Evolutionary conservation across 2,329 filamentous ascomycete genomes (phyloP), one percentile per base, ranked within the genome.

Genomic region (Hymenoscyphus fructigenus): DNA sequence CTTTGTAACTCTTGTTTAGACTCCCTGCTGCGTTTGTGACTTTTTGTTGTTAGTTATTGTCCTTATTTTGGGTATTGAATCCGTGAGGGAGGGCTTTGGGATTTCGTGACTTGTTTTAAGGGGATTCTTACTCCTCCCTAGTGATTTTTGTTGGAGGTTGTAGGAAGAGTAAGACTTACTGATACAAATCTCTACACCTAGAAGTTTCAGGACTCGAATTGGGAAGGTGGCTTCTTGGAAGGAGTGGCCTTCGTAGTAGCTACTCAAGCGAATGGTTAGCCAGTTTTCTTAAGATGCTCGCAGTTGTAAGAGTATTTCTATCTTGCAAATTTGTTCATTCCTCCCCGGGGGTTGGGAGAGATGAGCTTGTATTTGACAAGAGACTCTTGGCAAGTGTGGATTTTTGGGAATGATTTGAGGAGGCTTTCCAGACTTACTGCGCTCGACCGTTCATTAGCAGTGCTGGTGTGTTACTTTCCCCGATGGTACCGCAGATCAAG

Each of bases 1-100:
- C 85, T 28, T 76, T 77, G 76, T 88, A 90, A 44, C 82, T 80
- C n/a, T 83, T 80, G 75, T 90, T 89, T 41, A 90, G 76, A 14
- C 86, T 87, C 64, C 88, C 88, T 50, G 87, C 86, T 55, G 88
- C 87, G 74, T 90, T 90, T 55, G 87, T 90, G 69, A 89, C 85
- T 85, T 70, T 63, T 50, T 50, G 5, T 1, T 50, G n/a, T 50
- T 23, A 23, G n/a, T 12, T 12, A 7, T 3, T 5, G 7, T 5
- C 0, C 3, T 26, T 2, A 10, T 23, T 44, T 44, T 44, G 38
- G 38, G 38, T 44, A 14, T 4, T 4, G 12, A 5, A 5, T 5
- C 7, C 3, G 14, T 7, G 20, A 23, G 44, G 44, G 44, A 7
- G 23, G 5, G 28, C 28, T n/a, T n/a, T n/a, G 28, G 28, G 28